Conservation (phyloP, 345 rosid species). For the Salix koriyanagi region DNA sequence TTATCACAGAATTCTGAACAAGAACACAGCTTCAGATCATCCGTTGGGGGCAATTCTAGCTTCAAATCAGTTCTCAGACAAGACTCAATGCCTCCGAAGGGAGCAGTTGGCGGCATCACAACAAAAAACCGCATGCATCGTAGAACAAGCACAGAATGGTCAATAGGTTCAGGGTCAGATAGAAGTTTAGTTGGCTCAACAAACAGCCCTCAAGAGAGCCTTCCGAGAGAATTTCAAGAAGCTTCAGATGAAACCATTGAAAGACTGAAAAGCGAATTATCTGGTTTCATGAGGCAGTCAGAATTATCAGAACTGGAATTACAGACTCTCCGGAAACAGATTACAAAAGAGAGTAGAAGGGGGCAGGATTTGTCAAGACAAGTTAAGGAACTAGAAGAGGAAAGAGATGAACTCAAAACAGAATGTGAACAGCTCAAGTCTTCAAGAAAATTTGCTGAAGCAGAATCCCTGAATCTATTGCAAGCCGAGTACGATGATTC, state of each 20-base stretch:
- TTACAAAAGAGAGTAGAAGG: conserved; percentile 20
- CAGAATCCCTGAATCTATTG: conserved; percentile 33
- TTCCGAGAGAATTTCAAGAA: conserved; percentile 11
- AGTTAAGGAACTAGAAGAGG: conserved; percentile 44
- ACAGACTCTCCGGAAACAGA: conserved; percentile 25
- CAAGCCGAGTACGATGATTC: conserved; percentile 57
- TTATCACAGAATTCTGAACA: conserved; percentile 23
- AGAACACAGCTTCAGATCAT: conserved; percentile 18
- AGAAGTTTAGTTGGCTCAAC: conserved; percentile 26
- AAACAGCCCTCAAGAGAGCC: conserved; percentile 20
- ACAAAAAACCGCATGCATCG: conserved; percentile 36
- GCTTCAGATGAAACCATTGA: conserved; percentile 13
- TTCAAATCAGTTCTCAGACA: conserved; percentile 32
- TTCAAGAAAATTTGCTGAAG: conserved; percentile 36
- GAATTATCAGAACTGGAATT: conserved; percentile 27
- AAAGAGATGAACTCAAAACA: conserved; percentile 53
- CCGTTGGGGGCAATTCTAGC: background rate
- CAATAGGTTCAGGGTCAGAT: conserved; percentile 70
- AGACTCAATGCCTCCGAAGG: conserved; percentile 43
- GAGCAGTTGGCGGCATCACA: conserved; percentile 17
- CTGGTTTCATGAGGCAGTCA: conserved; percentile 20
- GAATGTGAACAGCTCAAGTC: conserved; percentile 58
- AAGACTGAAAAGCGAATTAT: conserved; percentile 21
- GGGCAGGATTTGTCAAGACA: conserved; percentile 27
- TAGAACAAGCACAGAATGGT: conserved; percentile 92